A percentile compares a stretch with the other conserved stretches of the same genome.
Evolutionary conservation across 2,329 filamentous ascomycete species (phyloP).

Genomic region (Exophiala mesophila): DNA sequence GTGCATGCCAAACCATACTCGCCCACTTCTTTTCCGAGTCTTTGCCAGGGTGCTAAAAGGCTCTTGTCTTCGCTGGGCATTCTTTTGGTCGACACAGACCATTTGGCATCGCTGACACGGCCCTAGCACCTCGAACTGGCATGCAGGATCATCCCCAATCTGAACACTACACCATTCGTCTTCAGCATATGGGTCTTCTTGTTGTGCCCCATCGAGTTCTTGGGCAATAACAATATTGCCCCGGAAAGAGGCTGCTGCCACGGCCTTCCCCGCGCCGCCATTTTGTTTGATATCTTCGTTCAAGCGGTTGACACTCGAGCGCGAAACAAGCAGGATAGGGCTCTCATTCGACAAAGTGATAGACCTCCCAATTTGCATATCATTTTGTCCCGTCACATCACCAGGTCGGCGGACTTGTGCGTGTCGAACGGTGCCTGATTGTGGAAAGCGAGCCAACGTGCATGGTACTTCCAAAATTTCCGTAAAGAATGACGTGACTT

Average conservation of each 20-base stretch:
- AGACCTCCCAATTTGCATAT: slow-evolving; percentile 42
- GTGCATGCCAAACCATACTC: slow-evolving; percentile 87
- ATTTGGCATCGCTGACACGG: slow-evolving; percentile 89
- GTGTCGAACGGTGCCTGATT: slow-evolving; percentile 35
- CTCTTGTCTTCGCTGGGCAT: slow-evolving; percentile 70
- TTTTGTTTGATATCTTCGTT: slow-evolving; percentile 63
- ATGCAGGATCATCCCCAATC: slow-evolving; percentile 49
- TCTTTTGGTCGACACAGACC: slow-evolving; percentile 88
- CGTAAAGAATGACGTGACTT: slow-evolving; percentile 74
- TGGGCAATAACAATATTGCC: slow-evolving; percentile 77
- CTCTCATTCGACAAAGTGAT: slow-evolving; percentile 90
- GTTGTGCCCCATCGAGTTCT: slow-evolving; percentile 33
- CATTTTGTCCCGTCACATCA: slow-evolving; percentile 50
- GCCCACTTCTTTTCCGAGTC: slow-evolving; percentile 75
- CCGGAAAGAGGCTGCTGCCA: slow-evolving; percentile 72
- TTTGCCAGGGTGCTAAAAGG: slow-evolving; percentile 85
- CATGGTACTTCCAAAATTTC: slow-evolving; percentile 71
- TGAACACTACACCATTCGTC: slow-evolving; percentile 68
- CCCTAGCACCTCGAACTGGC: slow-evolving; percentile 59
- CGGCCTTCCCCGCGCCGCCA: slow-evolving; percentile 44
- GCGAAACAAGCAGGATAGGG: slow-evolving; percentile 79
- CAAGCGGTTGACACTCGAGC: slow-evolving; percentile 70
- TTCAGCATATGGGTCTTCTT: slow-evolving; percentile 65
- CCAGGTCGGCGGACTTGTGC: slow-evolving; percentile 45
- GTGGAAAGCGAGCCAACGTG: slow-evolving; percentile 75